A percentile compares a stretch with the other conserved stretches of the same genome.
phyloP scores from a whole-genome alignment of 2,329 filamentous ascomycete species.

The Graphilbum fragrans region DNA sequence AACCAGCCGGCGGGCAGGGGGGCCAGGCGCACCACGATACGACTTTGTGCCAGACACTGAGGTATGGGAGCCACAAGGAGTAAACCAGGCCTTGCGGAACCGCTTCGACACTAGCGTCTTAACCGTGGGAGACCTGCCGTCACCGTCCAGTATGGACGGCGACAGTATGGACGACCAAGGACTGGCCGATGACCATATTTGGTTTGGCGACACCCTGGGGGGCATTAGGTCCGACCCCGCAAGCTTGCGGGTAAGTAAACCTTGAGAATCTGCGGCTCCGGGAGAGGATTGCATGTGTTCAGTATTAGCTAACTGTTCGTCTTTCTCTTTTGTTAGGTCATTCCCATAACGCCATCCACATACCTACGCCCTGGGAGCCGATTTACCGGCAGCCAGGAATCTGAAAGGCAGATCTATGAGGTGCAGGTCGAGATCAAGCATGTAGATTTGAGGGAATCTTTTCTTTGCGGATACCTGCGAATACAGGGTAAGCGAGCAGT shows the following conservation, averaged over 20 bases:
- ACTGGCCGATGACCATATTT: conserved; percentile 14
- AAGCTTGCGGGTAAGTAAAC: conserved; percentile 29
- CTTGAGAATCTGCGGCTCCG: too few species aligned
- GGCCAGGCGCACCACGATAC: neutral
- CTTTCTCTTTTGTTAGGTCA: conserved; percentile 34
- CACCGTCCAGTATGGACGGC: conserved; percentile 14
- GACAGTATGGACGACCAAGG: conserved; percentile 23
- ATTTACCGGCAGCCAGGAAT: conserved; percentile 85
- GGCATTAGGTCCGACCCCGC: conserved; percentile 42
- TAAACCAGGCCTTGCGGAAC: neutral
- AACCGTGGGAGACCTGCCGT: neutral
- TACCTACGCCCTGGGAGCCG: conserved; percentile 78
- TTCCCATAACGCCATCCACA: conserved; percentile 71
- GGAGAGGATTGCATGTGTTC: neutral
- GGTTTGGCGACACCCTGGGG: conserved; percentile 20
- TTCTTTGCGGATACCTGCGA: conserved; percentile 84
- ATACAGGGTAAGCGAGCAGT: conserved; percentile 61
- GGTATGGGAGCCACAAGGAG: conserved; percentile 11
- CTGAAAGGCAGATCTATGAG: conserved; percentile 84
- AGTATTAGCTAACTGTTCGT: neutral
- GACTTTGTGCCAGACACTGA: conserved; percentile 2
- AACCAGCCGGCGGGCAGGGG: neutral
- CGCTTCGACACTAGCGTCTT: conserved; percentile 10
- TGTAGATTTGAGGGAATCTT: conserved; percentile 88
- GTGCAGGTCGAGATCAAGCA: conserved; percentile 96